These are phyloP conservation scores for Fusarium sp. DNA, from an alignment of 2,329 filamentous ascomycete species.

Conservation along the genomic window DNA sequence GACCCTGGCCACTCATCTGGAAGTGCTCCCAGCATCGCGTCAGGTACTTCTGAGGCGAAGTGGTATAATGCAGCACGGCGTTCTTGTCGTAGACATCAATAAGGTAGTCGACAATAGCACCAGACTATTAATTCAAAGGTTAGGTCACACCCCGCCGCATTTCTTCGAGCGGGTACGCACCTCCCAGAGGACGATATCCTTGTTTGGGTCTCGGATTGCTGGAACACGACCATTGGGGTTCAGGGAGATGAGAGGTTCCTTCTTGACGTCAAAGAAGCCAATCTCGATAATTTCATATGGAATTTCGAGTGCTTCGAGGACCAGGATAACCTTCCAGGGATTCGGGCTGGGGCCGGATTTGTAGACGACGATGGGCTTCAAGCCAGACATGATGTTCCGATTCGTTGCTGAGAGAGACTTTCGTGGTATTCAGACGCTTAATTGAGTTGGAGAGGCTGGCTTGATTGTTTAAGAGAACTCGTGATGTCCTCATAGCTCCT, in stretches of 20 bases:
- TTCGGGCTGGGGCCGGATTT: background rate
- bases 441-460: too few species aligned
- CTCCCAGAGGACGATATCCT: background rate
- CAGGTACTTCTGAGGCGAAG: background rate
- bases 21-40: background rate
- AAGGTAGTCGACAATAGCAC: background rate
- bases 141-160: too few species aligned
- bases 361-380: too few species aligned
- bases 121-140: background rate
- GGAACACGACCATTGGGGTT: background rate
- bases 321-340: background rate
- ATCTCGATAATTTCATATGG: background rate
- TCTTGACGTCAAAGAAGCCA: background rate
- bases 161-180: too few species aligned
- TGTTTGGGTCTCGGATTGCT: background rate
- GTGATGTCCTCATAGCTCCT: too few species aligned
- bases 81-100: background rate
- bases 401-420: too few species aligned
- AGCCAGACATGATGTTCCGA: too few species aligned
- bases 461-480: too few species aligned
- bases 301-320: background rate
- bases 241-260: background rate
- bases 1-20: background rate
- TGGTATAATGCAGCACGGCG: background rate
- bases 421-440: too few species aligned